Conservation (phyloP, 2,329 filamentous ascomycete genomes). For the Cadophora luteo-olivacea region DNA sequence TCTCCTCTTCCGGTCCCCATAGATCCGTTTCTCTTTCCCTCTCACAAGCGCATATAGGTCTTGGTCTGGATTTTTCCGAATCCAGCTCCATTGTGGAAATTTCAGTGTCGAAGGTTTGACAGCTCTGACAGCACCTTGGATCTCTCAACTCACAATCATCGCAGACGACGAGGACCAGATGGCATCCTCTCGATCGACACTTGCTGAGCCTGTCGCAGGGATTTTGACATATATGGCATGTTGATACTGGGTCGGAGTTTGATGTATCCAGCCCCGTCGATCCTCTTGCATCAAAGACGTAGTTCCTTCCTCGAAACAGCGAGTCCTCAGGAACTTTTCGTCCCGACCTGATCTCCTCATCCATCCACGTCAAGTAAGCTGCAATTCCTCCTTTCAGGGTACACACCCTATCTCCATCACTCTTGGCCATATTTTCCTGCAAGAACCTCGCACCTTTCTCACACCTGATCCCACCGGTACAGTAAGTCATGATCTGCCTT, state of each 20-base stretch:
- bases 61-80: constrained; percentile 18
- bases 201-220: constrained; percentile 42
- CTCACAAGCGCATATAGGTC: constrained; percentile 43
- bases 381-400: constrained; percentile 45
- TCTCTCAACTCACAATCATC: constrained; percentile 37
- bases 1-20: constrained; percentile 35
- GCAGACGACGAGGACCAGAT: constrained; percentile 44
- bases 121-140: constrained; percentile 41
- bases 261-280: constrained; percentile 34
- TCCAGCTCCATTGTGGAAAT: not conserved
- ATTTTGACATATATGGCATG: constrained; percentile 40
- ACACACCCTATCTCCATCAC: constrained; percentile 37
- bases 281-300: constrained; percentile 46
- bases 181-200: constrained; percentile 41
- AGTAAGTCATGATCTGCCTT: constrained; percentile 43
- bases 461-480: constrained; percentile 45
- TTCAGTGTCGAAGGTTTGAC: constrained; percentile 33
- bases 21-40: constrained; percentile 40
- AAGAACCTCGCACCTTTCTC: constrained; percentile 45
- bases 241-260: constrained; percentile 37
- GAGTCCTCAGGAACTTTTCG: constrained; percentile 39
- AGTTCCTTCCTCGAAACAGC: constrained; percentile 44
- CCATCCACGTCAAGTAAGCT: constrained; percentile 45
- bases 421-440: constrained; percentile 38
- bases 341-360: constrained; percentile 41